Base-by-base conservation (phyloP, 2,329 filamentous ascomycete species). In the Byssothecium circinans region DNA sequence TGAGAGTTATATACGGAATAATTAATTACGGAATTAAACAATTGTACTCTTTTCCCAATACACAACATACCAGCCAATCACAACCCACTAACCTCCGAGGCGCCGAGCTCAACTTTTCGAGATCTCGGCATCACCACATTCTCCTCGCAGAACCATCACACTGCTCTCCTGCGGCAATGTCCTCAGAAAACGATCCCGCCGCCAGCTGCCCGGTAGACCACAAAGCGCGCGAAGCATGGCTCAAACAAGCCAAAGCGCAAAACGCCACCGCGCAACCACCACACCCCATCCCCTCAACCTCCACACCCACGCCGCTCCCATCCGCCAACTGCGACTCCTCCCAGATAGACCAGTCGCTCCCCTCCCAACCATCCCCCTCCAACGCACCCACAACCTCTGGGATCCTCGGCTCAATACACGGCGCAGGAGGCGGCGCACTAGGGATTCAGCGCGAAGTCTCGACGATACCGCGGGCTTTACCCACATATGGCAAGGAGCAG, bases 201-300 rank as follows among this genome's bases (percentile, higher is more conserved):
- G 57, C 65, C 55, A 64, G 68, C 48, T 97, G 94, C 65, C 94
- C 94, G 4, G 90, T 97, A 64, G 91, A 97, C 74, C 88, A 91
- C 74, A 88, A 89, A 64, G 87, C 90, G 43, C 87, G 94, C 62
- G 87, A 91, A 62, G 84, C 87, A 61, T 99, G 92, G 92, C 81
- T 97, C 30, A 78, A 81, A 47, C 84, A 89, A 65, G 84, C 86
- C 33, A 82, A 66, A 74, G 79, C 70, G 50, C 72, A 61, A 36
- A 62, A 58, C 43, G 47, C 63, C 57, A 23, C 60, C 73, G 62
- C 37, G 41, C 36, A 27, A 11, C 36, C 70, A 51, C 72, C 60
- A 34, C 61, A 58, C 42, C 48, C 60, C 59, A 49, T 48, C 19
- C 47, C 47, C 23, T 50, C 34, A 40, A 48, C 49, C 38, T 49